Evolutionary conservation across 176 grass and related monocot species (phyloP), one percentile per base, ranked within the genome.

Genomic region (Phragmites australis): DNA sequence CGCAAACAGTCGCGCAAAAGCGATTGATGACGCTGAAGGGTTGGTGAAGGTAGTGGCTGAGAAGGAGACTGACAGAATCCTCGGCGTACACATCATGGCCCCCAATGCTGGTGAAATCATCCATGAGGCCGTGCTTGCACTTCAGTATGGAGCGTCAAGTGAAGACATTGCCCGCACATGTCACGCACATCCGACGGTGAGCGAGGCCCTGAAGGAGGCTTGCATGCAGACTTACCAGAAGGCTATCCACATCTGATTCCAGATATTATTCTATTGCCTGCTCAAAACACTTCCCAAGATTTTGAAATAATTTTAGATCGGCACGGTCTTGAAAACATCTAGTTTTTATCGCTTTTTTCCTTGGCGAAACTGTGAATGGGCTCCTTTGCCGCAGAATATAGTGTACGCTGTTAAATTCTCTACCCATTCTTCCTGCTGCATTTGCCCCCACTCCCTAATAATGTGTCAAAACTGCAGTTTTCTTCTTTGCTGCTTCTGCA

Each of bases 91-190:
- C 61, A 94, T 97, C 29, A 97, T 97, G 91, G 67, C 94, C 39
- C 91, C 91, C 3, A 87, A 86, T 59, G 94, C 94, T 0, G 91
- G 89, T 1, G 94, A 97, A 58, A 89, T 94, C 71, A 97, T 97
- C 65, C 94, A 94, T 21, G 91, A 97, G 57, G 94, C 89, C 2
- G 82, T 82, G 29, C 88, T 97, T 74, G 94, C 91, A 12, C 83
- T 94, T 86, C 91, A 97, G 23, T 94, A 90, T 50, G 94, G 94
- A 81, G 91, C 94, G 0, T 90, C 89, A 13, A 97, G 87, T 2
- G 94, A 97, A 79, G 94, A 97, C 63, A 55, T 92, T n/a, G 91
- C 89, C 26, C 82, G 89, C 15, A 94, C 94, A 61, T 97, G 94
- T 41, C 91, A 97, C n/a, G 89, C 94, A 0, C 91, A 94, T 70